Base-by-base conservation (phyloP, 768 basidiomycete species). In the Daedaleopsis nitida region DNA sequence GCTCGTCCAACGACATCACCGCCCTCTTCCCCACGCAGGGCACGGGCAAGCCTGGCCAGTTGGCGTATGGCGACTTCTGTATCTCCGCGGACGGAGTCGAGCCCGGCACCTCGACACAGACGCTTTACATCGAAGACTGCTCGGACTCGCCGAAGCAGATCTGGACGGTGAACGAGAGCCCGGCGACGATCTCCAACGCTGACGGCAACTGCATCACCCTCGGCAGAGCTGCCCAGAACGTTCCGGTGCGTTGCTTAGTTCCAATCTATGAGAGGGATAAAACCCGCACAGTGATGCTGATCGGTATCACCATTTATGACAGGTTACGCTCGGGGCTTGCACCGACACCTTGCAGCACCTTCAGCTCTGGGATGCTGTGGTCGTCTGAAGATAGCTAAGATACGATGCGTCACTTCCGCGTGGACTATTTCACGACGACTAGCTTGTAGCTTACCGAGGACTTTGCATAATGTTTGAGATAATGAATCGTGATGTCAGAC, bases 171-270 rank as follows among this genome's bases (percentile, higher is more conserved):
- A 63, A 58, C 53, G 62, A 49, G 45, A 45, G 52, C 16, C 62
- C 62, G 3, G 42, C 57, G 16, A 63, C 57, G 13, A 32, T 63
- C 42, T 63, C 62, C 32, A 63, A 63, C 48, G 62, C 62, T 5
- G 62, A 63, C 34, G 62, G 62, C 17, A 63, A 63, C 52, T 63
- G 62, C 53, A 51, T 58, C 19, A 55, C 62, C 1, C 48, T 63
- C 7, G 62, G 62, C 32, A 38, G 62, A 38, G 23, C 62, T n/a
- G 62, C 62, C 32, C 42, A 53, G 23, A 48, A 42, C 17, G 62
- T 63, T 1, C 3, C 39, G 14, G 62, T 63, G 45, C 14, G 57
- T 55, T 32, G 3, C 27, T 32, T 32, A 7, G 27, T 32, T 7
- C 27, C 27, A 32, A 3, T 32, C 7, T 32, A 32, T 32, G 27